Evolutionary conservation across 2,329 filamentous ascomycete genomes (phyloP).

Genomic region (Monilinia polystroma): DNA sequence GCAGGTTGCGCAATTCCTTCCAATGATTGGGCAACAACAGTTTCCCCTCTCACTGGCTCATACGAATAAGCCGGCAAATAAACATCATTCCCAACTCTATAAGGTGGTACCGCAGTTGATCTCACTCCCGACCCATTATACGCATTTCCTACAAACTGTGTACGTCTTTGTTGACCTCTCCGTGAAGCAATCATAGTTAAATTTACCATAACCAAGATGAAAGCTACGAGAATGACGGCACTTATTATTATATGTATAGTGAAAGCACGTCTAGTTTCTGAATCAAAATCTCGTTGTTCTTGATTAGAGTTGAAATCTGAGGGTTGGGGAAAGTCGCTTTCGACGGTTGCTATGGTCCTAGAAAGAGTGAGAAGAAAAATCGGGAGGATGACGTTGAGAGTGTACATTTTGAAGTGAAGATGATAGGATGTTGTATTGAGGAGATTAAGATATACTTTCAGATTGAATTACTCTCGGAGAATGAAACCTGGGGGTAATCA

Average conservation of each 20-base stretch:
- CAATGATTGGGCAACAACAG: not conserved
- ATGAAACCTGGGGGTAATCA: not conserved
- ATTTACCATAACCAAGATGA: not conserved
- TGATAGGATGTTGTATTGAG: not conserved
- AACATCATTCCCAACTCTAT: not conserved
- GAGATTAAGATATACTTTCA: not conserved
- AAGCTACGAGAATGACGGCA: not conserved
- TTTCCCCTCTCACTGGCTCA: not conserved
- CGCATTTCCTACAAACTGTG: not conserved
- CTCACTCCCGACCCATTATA: not conserved
- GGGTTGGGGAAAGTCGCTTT: not conserved
- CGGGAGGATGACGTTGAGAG: not conserved
- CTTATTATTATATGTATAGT: not conserved
- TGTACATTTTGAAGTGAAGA: not conserved
- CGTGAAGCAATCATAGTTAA: not conserved
- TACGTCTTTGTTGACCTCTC: not conserved
- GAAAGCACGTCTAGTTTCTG: not conserved
- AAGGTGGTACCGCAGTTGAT: not conserved
- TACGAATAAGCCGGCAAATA: not conserved
- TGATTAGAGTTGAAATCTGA: not conserved
- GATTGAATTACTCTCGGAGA: not conserved
- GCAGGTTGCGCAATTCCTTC: not conserved
- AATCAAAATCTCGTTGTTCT: not conserved
- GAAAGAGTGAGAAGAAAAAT: not conserved
- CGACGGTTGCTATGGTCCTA: not conserved